Evolutionary conservation across 345 rosid genomes (phyloP), one percentile per base, ranked within the genome.

Genomic region (Gossypium bickii): DNA sequence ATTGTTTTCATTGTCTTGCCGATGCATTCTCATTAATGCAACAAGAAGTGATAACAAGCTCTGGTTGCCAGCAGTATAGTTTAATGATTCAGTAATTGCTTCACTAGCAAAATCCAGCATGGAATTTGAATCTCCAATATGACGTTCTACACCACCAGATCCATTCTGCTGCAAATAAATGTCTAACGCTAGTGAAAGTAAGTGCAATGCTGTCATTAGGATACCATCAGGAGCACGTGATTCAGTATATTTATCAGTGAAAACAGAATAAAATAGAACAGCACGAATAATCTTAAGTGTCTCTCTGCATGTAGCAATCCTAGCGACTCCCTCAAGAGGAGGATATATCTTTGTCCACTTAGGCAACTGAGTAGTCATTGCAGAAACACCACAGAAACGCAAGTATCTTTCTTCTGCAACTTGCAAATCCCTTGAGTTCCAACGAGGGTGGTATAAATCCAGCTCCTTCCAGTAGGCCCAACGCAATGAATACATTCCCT

Each of bases 41-140:
- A 91, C 94, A 72, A 95, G 98, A 84, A 95, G 96, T 10, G 99
- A 95, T 78, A 93, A 80, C 82, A 93, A 78, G 81, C 94, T 93
- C 74, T 84, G 82, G 47, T 77, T 84, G 72, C 85, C 92, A 86
- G 86, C 81, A 78, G 75, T 84, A 78, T 84, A 79, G 64, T 73
- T 72, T 73, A 71, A 52, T 44, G 89, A 91, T 76, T 86, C 88
- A 67, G 53, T 74, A 80, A 87, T 81, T 81, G 85, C 93, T 83
- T 90, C 90, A 83, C 76, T 72, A 67, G 91, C 94, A 82, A 90
- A 86, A 67, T 84, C 86, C 68, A 88, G 76, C 49, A 91, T 58
- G 25, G 91, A 85, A 68, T 71, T 43, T 22, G 83, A 79, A 76
- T 79, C 85, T 60, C 82, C 89, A 77, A 22, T 47, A 70, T 34